These are phyloP conservation scores for Salix exigua DNA, from an alignment of 345 rosid species.

Conservation along the genomic window DNA sequence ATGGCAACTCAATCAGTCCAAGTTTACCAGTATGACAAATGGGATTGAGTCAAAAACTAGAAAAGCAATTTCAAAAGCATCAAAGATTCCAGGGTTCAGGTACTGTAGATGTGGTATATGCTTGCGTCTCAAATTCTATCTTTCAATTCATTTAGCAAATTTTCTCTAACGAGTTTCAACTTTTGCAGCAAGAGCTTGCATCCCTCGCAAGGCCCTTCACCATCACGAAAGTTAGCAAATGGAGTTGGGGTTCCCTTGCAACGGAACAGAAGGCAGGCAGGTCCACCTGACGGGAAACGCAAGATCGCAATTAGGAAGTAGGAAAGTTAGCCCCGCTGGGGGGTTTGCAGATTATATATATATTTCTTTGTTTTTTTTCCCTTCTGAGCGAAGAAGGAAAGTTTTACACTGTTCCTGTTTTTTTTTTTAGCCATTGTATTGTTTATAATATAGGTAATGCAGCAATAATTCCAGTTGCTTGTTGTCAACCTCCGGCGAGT, in stretches of 20 bases:
- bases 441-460: slow-evolving; percentile 30
- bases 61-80: slow-evolving; percentile 49
- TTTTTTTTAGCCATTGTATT: slow-evolving; percentile 18
- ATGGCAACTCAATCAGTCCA: slow-evolving; percentile 84
- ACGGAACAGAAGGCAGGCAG: slow-evolving; percentile 51
- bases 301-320: slow-evolving; percentile 57
- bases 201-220: slow-evolving; percentile 55
- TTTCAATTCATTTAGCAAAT: background rate
- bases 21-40: slow-evolving; percentile 41
- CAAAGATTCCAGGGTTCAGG: slow-evolving; percentile 39
- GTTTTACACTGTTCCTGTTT: slow-evolving; percentile 8
- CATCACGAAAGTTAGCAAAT: slow-evolving; percentile 52
- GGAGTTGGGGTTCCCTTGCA: slow-evolving; percentile 39
- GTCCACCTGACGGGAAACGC: slow-evolving; percentile 56
- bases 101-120: background rate
- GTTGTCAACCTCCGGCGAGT: slow-evolving; percentile 15
- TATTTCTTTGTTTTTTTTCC: slow-evolving; percentile 13
- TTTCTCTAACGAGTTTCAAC: background rate
- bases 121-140: background rate
- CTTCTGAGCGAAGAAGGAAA: slow-evolving; percentile 14
- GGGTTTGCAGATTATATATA: slow-evolving; percentile 26
- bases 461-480: slow-evolving; percentile 57
- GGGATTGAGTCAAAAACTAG: slow-evolving; percentile 45
- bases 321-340: slow-evolving; percentile 28
- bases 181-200: slow-evolving; percentile 47